Evolutionary conservation across 2,329 filamentous ascomycete genomes (phyloP).

Genomic region (Verticillium isaacii): DNA sequence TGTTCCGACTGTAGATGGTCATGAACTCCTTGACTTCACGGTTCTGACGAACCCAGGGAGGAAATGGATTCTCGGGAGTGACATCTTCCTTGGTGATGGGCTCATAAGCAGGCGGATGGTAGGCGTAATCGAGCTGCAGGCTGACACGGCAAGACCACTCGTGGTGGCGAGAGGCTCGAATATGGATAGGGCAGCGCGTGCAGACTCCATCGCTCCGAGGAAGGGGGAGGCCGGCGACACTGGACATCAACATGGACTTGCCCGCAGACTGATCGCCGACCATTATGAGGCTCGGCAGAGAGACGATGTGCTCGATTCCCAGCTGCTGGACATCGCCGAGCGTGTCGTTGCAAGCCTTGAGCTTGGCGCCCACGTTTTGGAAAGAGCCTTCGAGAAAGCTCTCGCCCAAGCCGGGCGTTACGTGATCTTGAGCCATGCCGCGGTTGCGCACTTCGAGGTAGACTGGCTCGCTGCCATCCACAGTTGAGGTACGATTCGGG

Average conservation of each 20-base stretch:
- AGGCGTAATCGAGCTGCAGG: slow-evolving; percentile 61
- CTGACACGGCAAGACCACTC: slow-evolving; percentile 67
- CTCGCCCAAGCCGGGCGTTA: slow-evolving; percentile 24
- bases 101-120: slow-evolving; percentile 32
- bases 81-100: slow-evolving; percentile 40
- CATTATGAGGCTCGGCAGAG: slow-evolving; percentile 74
- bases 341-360: slow-evolving; percentile 61
- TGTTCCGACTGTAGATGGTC: slow-evolving; percentile 46
- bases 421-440: slow-evolving; percentile 13
- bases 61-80: slow-evolving; percentile 49
- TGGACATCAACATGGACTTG: slow-evolving; percentile 67
- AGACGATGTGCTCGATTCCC: slow-evolving; percentile 66
- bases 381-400: slow-evolving; percentile 39
- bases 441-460: slow-evolving; percentile 30
- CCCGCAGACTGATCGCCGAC: slow-evolving; percentile 83
- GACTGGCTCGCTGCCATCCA: slow-evolving; percentile 28
- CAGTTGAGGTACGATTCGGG: neutral
- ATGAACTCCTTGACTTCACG: slow-evolving; percentile 55
- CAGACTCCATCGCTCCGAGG: slow-evolving; percentile 69
- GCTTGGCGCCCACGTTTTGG: slow-evolving; percentile 53
- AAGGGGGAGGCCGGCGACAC: slow-evolving; percentile 64
- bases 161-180: slow-evolving; percentile 56
- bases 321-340: slow-evolving; percentile 66
- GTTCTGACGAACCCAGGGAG: slow-evolving; percentile 57
- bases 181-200: slow-evolving; percentile 76